Base-by-base conservation (phyloP, 768 basidiomycete species). In the Russula emetica region DNA sequence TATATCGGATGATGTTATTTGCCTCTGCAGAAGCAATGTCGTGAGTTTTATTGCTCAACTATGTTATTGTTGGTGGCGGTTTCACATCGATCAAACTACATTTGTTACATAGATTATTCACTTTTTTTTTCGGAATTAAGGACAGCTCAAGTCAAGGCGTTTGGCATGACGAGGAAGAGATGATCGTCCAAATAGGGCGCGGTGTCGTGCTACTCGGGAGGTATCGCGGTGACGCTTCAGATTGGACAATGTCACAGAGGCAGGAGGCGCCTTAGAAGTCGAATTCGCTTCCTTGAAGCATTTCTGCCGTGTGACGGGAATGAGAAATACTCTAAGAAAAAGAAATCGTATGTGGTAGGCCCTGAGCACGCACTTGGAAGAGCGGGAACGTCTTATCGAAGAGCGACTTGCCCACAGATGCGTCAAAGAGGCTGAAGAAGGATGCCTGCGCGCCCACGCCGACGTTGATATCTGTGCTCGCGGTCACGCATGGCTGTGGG, bases 401-500 rank as follows among this genome's bases (percentile, higher is more conserved):
- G 26, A 60, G 38, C 22, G 24, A 40, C 40, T 9, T 13, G 30
- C 30, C n/a, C 13, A 22, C 30, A 14, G 56, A 53, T 13, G 34
- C 14, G 28, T 58, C 10, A 30, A 63, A 63, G 6, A 63, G 16
- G 14, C 20, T 10, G 1, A 63, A 44, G 40, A 63, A 58, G 0
- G 45, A 32, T 22, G 11, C 58, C 34, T 49, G 5, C 22, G 58
- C 62, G 8, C 51, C 58, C 20, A 58, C 26, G 0, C 16, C 60
- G 30, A 63, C 51, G 58, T 44, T 30, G 16, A 63, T 28, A 5
- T 4, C 53, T 16, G 66, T 14, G 62, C 28, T 49, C 42, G 58
- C 53, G 18, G 32, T 52, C 52, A 51, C 66, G 52, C 65, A 66
- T 26, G 51, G 49, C 53, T 62, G 51, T 18, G 44, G 44, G 40